Base-by-base conservation (phyloP, 805 yeast genomes). In the Wickerhamomyces hampshirensis region DNA sequence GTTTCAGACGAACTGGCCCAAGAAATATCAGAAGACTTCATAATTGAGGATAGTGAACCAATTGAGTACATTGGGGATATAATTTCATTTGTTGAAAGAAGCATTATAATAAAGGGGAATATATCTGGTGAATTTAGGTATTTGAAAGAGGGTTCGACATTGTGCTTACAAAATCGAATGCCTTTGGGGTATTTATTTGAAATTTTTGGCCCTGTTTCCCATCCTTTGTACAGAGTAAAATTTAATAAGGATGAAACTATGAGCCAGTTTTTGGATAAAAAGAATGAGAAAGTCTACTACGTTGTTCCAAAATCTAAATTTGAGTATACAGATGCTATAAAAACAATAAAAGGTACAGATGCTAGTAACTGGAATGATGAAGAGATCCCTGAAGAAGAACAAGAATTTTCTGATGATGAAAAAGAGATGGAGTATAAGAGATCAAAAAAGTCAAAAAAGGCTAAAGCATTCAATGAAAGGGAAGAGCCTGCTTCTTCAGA, bases 351-450 rank as follows among this genome's bases (percentile, higher is more conserved):
- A 51, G 98, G 98, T 17, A 81, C 88, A 2, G 98, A 93, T 63
- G 98, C 98, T 0, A 84, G 95, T 52, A 93, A 93, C 50, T 80
- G 86, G 58, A 83, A 86, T 56, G 98, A 93, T 58, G 98, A 93
- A 62, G 98, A 93, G 53, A 61, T 91, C 21, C 87, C 96, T 0
- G 88, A 80, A 48, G 94, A 84, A 21, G 98, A 93, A 57, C 95
- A 86, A 57, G 98, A 91, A 55, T 91, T 81, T 48, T 85, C 96
- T 2, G 98, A 93, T 57, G 98, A 93, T 59, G 98, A 91, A 55
- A 75, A 75, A 42, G 98, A 93, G 57, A 73, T 77, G 48, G 80
- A 75, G 24, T 75, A 74, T 30, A 89, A 83, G 54, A 74, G 71
- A 35, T 59, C 68, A 16, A 79, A 72, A 56, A 85, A 82, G 60